Evolutionary conservation across 2,329 filamentous ascomycete genomes (phyloP).

Genomic region (Paraphaeosphaeria sporulosa): DNA sequence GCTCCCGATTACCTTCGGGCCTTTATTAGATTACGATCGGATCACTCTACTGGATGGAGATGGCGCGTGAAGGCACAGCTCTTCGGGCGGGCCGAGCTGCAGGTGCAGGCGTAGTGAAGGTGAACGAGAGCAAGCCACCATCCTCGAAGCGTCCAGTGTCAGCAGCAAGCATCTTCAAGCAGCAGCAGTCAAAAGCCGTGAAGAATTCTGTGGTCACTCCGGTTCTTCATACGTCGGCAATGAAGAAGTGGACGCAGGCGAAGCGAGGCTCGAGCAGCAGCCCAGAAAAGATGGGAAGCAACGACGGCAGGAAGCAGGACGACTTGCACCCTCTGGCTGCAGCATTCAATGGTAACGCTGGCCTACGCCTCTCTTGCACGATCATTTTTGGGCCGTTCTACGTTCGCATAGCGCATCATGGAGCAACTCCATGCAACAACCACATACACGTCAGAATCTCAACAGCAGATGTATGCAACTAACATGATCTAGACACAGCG

Average conservation of each 20-base stretch:
- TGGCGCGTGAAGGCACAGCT: not conserved
- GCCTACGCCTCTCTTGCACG: not conserved
- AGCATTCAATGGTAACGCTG: constrained; percentile 36
- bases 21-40: not conserved
- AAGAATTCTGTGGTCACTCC: constrained; percentile 5
- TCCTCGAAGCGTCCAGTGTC: constrained; percentile 26
- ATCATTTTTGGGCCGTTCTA: not conserved
- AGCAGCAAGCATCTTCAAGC: constrained; percentile 36
- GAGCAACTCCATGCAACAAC: not conserved
- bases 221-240: too few species aligned
- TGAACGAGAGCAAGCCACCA: not conserved
- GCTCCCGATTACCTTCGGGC: not conserved
- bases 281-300: constrained; percentile 17
- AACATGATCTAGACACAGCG: constrained; percentile 34
- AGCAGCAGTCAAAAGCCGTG: constrained; percentile 5
- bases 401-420: not conserved
- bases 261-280: constrained; percentile 7
- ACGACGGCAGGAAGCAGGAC: constrained; percentile 11
- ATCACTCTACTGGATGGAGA: not conserved
- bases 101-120: not conserved
- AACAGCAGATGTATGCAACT: constrained; percentile 7
- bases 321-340: constrained; percentile 34
- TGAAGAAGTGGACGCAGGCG: not conserved
- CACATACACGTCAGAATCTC: not conserved
- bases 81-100: not conserved